These are phyloP conservation scores for Kluyveromyces nonfermentans DNA, from an alignment of 805 yeast species.

Conservation along the genomic window DNA sequence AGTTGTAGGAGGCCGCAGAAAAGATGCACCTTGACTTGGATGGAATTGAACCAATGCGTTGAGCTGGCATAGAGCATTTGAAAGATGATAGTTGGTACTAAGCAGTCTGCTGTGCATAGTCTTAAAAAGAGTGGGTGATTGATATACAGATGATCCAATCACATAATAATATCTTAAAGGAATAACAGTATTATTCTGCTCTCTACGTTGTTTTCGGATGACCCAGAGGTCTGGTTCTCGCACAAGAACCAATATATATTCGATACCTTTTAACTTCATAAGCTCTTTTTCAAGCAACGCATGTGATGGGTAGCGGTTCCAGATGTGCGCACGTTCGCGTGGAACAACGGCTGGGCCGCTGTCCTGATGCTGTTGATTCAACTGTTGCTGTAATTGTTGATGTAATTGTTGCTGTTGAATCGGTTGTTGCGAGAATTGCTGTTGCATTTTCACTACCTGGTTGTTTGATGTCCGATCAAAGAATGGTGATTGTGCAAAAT, in stretches of 20 bases:
- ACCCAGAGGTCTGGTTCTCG: conserved; percentile 93
- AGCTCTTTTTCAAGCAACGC: conserved; percentile 46
- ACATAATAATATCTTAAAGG: conserved; percentile 74
- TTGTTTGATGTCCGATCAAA: conserved; percentile 90
- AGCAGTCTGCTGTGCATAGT: conserved; percentile 63
- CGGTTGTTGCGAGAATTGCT: conserved; percentile 48
- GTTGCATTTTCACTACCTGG: conserved; percentile 92
- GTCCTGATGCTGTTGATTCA: too few species aligned
- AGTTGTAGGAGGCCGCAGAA: background rate
- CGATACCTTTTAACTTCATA: conserved; percentile 73
- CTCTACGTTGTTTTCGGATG: conserved; percentile 68
- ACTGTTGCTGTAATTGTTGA: conserved; percentile 2
- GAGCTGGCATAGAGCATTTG: conserved; percentile 39
- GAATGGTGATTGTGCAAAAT: conserved; percentile 89
- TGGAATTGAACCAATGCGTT: conserved; percentile 44
- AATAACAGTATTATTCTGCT: conserved; percentile 31
- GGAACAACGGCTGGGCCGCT: conserved; percentile 3
- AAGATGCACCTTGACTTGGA: conserved; percentile 45
- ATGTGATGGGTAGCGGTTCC: conserved; percentile 22
- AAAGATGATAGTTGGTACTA: conserved; percentile 36
- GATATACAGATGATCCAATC: conserved; percentile 85
- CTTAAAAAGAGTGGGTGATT: conserved; percentile 72
- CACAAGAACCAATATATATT: conserved; percentile 64
- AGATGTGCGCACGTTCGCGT: conserved; percentile 7
- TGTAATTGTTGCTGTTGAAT: conserved; percentile 13